phyloP scores from a whole-genome alignment of 139 green algal genomes.

The Coccomyxa sp. region DNA sequence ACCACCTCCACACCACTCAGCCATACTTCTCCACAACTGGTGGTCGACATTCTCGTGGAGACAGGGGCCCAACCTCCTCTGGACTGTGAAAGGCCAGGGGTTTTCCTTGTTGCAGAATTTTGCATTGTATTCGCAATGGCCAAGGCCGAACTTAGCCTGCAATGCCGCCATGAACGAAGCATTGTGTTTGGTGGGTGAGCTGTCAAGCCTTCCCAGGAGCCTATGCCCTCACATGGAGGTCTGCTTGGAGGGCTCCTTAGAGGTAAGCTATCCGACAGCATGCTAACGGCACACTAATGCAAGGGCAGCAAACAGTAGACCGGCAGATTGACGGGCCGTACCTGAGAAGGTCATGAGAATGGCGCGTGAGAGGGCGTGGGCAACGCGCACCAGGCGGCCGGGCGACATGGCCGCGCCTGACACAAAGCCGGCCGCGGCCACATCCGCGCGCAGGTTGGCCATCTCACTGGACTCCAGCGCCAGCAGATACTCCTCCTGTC shows the following conservation, averaged over 20 bases:
- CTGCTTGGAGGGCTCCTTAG: conserved; percentile 10
- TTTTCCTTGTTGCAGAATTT: too few species aligned
- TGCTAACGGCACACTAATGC: too few species aligned
- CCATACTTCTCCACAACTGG: not conserved
- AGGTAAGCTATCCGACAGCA: too few species aligned
- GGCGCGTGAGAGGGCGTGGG: conserved; percentile 47
- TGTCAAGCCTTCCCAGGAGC: not conserved
- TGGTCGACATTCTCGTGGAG: too few species aligned
- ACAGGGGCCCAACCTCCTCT: not conserved
- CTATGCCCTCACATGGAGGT: not conserved
- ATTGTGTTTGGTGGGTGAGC: too few species aligned
- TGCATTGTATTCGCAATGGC: too few species aligned
- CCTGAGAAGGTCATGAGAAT: conserved; percentile 45
- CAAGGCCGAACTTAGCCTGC: too few species aligned
- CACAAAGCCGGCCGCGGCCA: conserved; percentile 57
- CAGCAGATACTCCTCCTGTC: conserved; percentile 37
- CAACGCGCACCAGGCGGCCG: conserved; percentile 47
- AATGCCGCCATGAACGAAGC: too few species aligned
- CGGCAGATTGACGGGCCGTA: not conserved
- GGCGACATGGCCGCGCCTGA: conserved; percentile 41
- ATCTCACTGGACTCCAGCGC: conserved; percentile 64
- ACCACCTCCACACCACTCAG: conserved; percentile 3
- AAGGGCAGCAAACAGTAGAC: not conserved
- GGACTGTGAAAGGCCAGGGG: not conserved
- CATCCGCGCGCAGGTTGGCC: conserved; percentile 48